These are phyloP conservation scores for Anethum foeniculum DNA, from an alignment of 140 eudicot species.

Conservation along the genomic window DNA sequence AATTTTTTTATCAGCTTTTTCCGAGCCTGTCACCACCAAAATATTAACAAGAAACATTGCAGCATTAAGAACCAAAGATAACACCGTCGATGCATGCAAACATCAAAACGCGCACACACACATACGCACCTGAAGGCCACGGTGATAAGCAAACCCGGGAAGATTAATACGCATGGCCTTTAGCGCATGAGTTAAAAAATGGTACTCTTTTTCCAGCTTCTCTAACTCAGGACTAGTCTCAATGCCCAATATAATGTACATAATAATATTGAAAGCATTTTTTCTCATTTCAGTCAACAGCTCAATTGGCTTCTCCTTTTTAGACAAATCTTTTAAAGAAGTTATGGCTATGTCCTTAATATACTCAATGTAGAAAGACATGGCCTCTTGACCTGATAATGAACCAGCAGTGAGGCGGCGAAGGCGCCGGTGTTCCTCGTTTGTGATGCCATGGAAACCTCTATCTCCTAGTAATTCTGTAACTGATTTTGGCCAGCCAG, in stretches of 20 bases:
- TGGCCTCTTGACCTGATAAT: slow-evolving; percentile 67
- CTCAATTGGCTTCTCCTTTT: slow-evolving; percentile 46
- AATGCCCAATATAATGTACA: slow-evolving; percentile 59
- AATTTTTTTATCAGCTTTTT: slow-evolving; percentile 59
- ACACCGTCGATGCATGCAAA: not conserved
- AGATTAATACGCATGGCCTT: slow-evolving; percentile 70
- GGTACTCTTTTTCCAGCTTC: slow-evolving; percentile 57
- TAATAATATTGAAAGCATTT: slow-evolving; percentile 63
- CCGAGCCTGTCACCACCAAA: slow-evolving; percentile 46
- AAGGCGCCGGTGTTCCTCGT: slow-evolving; percentile 71
- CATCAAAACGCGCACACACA: not conserved
- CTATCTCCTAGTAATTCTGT: slow-evolving; percentile 57
- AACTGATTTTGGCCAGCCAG: slow-evolving; percentile 83
- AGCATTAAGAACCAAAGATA: not conserved
- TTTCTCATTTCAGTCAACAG: slow-evolving; percentile 52
- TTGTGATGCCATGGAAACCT: slow-evolving; percentile 49
- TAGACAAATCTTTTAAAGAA: slow-evolving; percentile 60
- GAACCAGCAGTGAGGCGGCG: slow-evolving; percentile 73
- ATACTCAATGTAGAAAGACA: slow-evolving; percentile 44
- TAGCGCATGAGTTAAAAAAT: slow-evolving; percentile 51
- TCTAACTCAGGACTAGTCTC: slow-evolving; percentile 53
- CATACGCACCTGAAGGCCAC: slow-evolving; percentile 41
- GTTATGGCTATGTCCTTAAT: slow-evolving; percentile 42
- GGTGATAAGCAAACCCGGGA: slow-evolving; percentile 43
- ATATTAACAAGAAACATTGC: not conserved